Percentiles rank a stretch among this genome's conserved stretches.
phyloP scores from a whole-genome alignment of 495 filamentous ascomycete genomes.

The Hypoxylon fragiforme region DNA sequence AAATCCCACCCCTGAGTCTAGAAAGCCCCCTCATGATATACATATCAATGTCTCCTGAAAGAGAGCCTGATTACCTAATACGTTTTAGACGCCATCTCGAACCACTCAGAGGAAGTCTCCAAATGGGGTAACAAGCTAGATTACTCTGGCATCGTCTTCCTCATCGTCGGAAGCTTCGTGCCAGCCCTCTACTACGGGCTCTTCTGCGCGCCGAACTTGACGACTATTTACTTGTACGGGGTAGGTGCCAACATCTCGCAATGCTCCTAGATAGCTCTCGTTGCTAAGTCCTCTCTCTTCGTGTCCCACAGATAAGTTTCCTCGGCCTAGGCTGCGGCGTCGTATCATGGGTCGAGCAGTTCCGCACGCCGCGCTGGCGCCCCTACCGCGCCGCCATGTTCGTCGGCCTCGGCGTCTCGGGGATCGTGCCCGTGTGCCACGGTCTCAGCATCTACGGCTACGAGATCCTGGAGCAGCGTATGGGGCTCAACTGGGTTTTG shows the following conservation, averaged over 20 bases:
- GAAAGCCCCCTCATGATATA: neutral
- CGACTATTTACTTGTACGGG: constrained; percentile 74
- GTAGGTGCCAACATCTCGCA: too few relatives aligned
- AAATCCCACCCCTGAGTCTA: neutral
- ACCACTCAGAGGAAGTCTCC: constrained; percentile 47
- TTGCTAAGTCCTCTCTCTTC: constrained; percentile 1
- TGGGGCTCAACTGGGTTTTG: constrained; percentile 80
- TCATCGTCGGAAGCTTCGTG: constrained; percentile 87
- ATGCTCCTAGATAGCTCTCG: too few relatives aligned
- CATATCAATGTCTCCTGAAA: neutral
- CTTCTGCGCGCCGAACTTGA: constrained; percentile 63
- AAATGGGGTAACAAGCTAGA: constrained; percentile 68
- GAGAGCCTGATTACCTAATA: constrained; percentile 16
- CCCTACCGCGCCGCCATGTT: constrained; percentile 92
- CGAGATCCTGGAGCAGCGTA: constrained; percentile 57
- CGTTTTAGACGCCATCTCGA: constrained; percentile 41
- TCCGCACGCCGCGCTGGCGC: constrained; percentile 79
- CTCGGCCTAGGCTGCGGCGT: constrained; percentile 73
- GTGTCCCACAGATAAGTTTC: constrained; percentile 67
- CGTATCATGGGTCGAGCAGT: constrained; percentile 75
- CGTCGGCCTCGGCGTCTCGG: constrained; percentile 82
- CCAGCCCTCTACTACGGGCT: constrained; percentile 89
- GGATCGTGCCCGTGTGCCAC: constrained; percentile 74
- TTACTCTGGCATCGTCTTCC: constrained; percentile 85
- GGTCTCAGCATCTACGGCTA: constrained; percentile 63